phyloP scores from a whole-genome alignment of 2,329 filamentous ascomycete species.

The Cordyceps militaris region DNA sequence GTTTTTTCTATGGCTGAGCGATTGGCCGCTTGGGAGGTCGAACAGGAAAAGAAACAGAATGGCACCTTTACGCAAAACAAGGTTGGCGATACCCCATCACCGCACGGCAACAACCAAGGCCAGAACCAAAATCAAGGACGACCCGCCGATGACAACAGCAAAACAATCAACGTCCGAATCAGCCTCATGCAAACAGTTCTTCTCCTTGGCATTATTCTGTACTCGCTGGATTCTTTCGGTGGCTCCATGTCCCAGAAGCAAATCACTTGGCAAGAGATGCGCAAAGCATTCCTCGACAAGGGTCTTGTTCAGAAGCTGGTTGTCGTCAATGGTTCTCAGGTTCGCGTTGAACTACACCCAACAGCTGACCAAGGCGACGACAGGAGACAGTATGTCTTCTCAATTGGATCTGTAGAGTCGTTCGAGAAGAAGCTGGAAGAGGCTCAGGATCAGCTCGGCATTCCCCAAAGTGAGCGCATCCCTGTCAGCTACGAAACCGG shows the following conservation, averaged over 20 bases:
- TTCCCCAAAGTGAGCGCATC: constrained; percentile 82
- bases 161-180: constrained; percentile 28
- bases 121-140: constrained; percentile 18
- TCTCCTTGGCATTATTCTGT: constrained; percentile 48
- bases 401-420: constrained; percentile 86
- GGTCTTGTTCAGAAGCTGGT: constrained; percentile 91
- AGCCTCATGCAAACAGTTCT: constrained; percentile 30
- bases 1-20: constrained; percentile 31
- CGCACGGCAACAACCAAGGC: constrained; percentile 8
- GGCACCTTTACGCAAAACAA: constrained; percentile 20
- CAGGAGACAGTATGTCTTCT: constrained; percentile 69
- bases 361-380: constrained; percentile 56
- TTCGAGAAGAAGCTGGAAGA: constrained; percentile 86
- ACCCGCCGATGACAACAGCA: constrained; percentile 16
- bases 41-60: constrained; percentile 15
- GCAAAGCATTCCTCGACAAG: constrained; percentile 89
- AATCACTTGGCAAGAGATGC: constrained; percentile 97
- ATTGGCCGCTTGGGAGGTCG: constrained; percentile 24
- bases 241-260: constrained; percentile 50
- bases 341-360: constrained; percentile 73
- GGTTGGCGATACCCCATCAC: constrained; percentile 7
- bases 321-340: constrained; percentile 62
- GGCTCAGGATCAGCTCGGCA: constrained; percentile 79
- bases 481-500: constrained; percentile 82
- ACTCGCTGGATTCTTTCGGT: constrained; percentile 34